Conservation (phyloP, 305 asterid species). For the Coffea humblotiana region DNA sequence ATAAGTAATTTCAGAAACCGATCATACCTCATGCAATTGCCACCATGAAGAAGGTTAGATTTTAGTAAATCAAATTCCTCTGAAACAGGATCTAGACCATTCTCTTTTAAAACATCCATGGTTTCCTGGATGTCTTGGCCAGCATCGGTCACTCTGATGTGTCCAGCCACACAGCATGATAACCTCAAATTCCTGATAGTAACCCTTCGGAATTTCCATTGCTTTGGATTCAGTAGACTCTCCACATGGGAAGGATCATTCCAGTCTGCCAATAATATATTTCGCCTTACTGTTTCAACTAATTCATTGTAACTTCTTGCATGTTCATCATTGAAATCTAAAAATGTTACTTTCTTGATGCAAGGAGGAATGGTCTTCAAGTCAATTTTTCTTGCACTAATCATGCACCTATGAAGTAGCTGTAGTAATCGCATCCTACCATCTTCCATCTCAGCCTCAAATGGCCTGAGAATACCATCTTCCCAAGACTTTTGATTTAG, state of each 20-base stretch:
- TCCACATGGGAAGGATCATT: conserved; percentile 97
- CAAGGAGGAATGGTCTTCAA: conserved; percentile 92
- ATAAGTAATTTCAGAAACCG: conserved; percentile 23
- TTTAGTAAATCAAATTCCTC: conserved; percentile 65
- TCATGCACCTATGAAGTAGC: conserved; percentile 90
- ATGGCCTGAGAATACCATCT: conserved; percentile 78
- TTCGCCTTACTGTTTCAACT: conserved; percentile 90
- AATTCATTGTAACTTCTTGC: conserved; percentile 90
- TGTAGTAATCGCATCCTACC: conserved; percentile 85
- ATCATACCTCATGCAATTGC: conserved; percentile 78
- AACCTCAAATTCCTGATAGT: conserved; percentile 84
- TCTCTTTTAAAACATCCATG: conserved; percentile 73
- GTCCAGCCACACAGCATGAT: conserved; percentile 98
- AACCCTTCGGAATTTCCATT: conserved; percentile 88
- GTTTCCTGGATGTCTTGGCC: conserved; percentile 98
- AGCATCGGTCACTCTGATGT: conserved; percentile 79
- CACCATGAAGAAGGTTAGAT: conserved; percentile 63
- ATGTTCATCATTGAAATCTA: conserved; percentile 80
- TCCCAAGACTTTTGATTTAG: conserved; percentile 85
- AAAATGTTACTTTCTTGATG: conserved; percentile 64
- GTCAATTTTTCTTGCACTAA: conserved; percentile 88
- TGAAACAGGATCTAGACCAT: conserved; percentile 66
- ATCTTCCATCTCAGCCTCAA: conserved; percentile 96
- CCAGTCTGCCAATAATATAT: conserved; percentile 97
- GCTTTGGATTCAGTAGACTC: conserved; percentile 90